These are phyloP conservation scores for Physaria fendleri DNA, from an alignment of 345 rosid genomes.

Conservation along the genomic window DNA sequence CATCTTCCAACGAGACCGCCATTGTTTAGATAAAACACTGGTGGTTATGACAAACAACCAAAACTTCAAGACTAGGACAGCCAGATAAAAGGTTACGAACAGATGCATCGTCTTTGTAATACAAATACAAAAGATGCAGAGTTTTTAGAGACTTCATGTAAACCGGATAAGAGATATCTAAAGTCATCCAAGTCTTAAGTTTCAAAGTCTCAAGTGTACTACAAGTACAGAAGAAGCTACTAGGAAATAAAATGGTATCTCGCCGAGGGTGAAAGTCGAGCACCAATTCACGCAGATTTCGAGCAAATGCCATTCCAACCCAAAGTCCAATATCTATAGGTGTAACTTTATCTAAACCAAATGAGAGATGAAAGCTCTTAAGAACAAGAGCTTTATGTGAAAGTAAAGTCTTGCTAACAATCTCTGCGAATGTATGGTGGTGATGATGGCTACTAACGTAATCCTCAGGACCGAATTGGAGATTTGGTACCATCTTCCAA, in stretches of 20 bases:
- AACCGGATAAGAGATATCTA: not conserved
- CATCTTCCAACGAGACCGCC: too few relatives aligned
- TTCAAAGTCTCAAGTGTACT: constrained; percentile 5
- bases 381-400: too few relatives aligned
- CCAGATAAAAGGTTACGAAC: not conserved
- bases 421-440: too few relatives aligned
- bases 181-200: not conserved
- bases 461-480: too few relatives aligned
- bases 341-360: too few relatives aligned
- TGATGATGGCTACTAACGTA: too few relatives aligned
- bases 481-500: too few relatives aligned
- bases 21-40: too few relatives aligned
- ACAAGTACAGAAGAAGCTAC: not conserved
- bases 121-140: not conserved
- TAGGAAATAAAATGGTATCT: not conserved
- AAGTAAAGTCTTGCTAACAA: too few relatives aligned
- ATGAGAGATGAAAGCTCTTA: too few relatives aligned
- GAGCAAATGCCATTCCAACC: not conserved
- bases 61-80: not conserved
- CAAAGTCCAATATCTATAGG: constrained; percentile 3
- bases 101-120: not conserved
- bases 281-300: not conserved
- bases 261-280: not conserved
- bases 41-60: too few relatives aligned
- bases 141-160: not conserved